Conservation (phyloP, 2,329 filamentous ascomycete species). For the Alternaria arborescens region DNA sequence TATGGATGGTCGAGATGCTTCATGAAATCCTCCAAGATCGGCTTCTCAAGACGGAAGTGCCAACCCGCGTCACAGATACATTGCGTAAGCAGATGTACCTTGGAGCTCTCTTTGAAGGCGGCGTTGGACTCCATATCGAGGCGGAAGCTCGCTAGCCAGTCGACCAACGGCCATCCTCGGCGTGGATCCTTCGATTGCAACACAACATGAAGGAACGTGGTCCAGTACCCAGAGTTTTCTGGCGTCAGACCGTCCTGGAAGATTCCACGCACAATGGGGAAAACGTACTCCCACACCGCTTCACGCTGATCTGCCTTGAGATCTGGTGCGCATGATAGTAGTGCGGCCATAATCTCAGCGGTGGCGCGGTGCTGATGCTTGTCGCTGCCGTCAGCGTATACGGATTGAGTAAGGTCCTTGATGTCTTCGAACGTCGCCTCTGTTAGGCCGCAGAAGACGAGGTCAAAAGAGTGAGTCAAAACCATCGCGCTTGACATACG, state of each 20-base stretch:
- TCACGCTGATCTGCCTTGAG: slow-evolving; percentile 76
- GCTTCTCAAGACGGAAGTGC: slow-evolving; percentile 92
- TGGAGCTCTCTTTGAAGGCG: slow-evolving; percentile 98
- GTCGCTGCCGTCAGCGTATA: slow-evolving; percentile 92
- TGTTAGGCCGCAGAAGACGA: slow-evolving; percentile 83
- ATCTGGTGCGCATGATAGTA: slow-evolving; percentile 83
- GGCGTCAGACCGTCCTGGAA: slow-evolving; percentile 93
- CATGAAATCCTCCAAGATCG: slow-evolving; percentile 88
- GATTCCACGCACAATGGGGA: slow-evolving; percentile 84
- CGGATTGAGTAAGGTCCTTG: slow-evolving; percentile 76
- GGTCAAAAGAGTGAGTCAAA: slow-evolving; percentile 86
- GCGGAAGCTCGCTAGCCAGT: slow-evolving; percentile 82
- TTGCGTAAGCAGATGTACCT: slow-evolving; percentile 90
- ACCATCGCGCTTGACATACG: slow-evolving; percentile 87
- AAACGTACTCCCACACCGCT: slow-evolving; percentile 85
- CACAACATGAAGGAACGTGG: slow-evolving; percentile 88
- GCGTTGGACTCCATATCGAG: slow-evolving; percentile 95
- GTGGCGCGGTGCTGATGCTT: slow-evolving; percentile 98
- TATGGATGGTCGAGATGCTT: slow-evolving; percentile 95
- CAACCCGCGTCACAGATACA: slow-evolving; percentile 88
- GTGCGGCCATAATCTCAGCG: slow-evolving; percentile 86
- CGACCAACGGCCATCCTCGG: slow-evolving; percentile 83
- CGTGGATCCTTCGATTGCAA: slow-evolving; percentile 90
- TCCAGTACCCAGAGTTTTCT: slow-evolving; percentile 95
- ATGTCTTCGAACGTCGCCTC: slow-evolving; percentile 85